Evolutionary conservation across 371 early-diverging fungal genomes (phyloP).

Genomic region (Coemansia sp.): DNA sequence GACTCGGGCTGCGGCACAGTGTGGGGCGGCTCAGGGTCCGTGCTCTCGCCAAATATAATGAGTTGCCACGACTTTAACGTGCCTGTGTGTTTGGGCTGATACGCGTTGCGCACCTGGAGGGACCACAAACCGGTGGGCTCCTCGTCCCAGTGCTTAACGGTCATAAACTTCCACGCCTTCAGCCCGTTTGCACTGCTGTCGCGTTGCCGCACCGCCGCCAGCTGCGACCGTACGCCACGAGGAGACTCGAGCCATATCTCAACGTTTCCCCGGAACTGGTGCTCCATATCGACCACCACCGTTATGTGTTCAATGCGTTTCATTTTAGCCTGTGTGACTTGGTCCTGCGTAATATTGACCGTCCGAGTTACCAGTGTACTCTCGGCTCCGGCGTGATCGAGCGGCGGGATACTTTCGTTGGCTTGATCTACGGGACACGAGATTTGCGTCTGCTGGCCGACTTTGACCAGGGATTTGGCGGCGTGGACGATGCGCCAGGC

Average conservation of each 20-base stretch:
- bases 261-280: constrained; percentile 79
- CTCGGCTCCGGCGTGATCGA: constrained; percentile 48
- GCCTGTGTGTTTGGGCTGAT: constrained; percentile 31
- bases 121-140: constrained; percentile 74
- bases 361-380: constrained; percentile 29
- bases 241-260: constrained; percentile 77
- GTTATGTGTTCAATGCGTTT: constrained; percentile 80
- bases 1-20: constrained; percentile 7
- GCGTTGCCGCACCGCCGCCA: constrained; percentile 64
- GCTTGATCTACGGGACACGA: constrained; percentile 56
- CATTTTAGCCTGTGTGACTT: constrained; percentile 56
- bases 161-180: constrained; percentile 92
- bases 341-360: constrained; percentile 53
- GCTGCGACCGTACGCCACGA: constrained; percentile 58
- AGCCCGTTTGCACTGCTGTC: constrained; percentile 77
- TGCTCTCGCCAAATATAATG: constrained; percentile 51
- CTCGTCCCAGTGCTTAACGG: constrained; percentile 95
- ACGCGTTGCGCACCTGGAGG: constrained; percentile 58
- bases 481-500: constrained; percentile 75
- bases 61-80: constrained; percentile 45
- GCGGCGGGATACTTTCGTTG: constrained; percentile 26
- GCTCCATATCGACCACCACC: constrained; percentile 78
- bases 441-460: constrained; percentile 66
- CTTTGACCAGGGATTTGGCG: constrained; percentile 65
- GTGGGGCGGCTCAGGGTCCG: constrained; percentile 28